Evolutionary conservation across 2,329 filamentous ascomycete species (phyloP).

Genomic region (Fusarium protoensiforme): DNA sequence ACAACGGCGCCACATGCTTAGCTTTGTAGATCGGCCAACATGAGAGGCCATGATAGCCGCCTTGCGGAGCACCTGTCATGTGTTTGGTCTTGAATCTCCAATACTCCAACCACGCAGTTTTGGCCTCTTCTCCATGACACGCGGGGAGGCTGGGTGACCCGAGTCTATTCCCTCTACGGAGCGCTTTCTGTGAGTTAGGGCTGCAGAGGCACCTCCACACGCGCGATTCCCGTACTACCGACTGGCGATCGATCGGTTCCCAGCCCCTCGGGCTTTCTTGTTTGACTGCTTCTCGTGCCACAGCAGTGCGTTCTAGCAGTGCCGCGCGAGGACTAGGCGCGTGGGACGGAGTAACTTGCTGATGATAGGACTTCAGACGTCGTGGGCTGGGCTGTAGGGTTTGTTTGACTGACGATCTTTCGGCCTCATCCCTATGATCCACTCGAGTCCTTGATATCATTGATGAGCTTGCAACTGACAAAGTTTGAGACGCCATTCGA

Average conservation of each 20-base stretch:
- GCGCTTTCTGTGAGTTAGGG: background rate
- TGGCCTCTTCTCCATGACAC: background rate
- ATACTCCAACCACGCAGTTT: constrained; percentile 11
- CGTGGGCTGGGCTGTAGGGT: constrained; percentile 4
- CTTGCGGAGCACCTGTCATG: background rate
- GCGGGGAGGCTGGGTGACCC: constrained; percentile 4
- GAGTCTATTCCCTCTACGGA: background rate
- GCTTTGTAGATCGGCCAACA: background rate
- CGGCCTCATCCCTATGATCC: background rate
- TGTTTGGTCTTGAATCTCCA: background rate
- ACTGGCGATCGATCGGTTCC: background rate
- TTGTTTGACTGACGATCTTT: constrained; percentile 3
- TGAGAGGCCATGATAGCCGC: background rate
- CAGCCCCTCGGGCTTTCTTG: background rate
- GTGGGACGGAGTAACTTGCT: background rate
- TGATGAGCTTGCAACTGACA: background rate
- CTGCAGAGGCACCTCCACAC: background rate
- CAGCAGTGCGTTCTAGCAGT: background rate
- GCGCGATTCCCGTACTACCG: background rate
- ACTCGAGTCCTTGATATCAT: background rate
- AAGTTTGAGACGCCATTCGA: background rate
- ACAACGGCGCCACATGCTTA: background rate
- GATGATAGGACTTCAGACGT: background rate
- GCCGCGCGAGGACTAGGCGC: background rate
- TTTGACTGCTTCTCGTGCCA: background rate